phyloP scores from a whole-genome alignment of 2,329 filamentous ascomycete species.

The Colletotrichum cordylinicola region DNA sequence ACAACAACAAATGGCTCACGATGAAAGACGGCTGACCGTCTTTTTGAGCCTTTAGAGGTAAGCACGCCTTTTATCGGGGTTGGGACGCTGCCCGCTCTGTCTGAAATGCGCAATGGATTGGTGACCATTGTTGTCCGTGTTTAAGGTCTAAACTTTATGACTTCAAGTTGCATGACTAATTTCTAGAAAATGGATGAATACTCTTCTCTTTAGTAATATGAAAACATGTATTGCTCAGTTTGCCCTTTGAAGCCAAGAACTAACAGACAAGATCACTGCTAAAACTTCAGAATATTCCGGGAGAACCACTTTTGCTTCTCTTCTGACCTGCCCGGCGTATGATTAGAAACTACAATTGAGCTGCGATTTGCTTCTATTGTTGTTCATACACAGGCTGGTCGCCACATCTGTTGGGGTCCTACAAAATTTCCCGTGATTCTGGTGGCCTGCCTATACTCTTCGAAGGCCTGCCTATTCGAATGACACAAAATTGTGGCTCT shows the following conservation, averaged over 20 bases:
- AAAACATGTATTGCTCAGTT: background rate
- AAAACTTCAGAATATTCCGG: background rate
- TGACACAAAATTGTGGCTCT: background rate
- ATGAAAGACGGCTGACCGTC: background rate
- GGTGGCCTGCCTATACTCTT: background rate
- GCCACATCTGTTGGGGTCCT: background rate
- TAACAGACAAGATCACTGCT: background rate
- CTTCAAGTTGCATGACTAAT: background rate
- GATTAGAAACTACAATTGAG: no score
- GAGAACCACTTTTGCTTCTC: background rate
- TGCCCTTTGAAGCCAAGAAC: background rate
- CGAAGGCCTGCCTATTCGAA: background rate
- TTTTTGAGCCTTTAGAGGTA: background rate
- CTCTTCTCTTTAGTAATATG: background rate
- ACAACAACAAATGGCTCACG: background rate
- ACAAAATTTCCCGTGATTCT: background rate
- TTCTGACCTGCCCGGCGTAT: background rate
- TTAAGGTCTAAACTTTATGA: background rate
- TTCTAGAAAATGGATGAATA: background rate
- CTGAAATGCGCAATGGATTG: background rate
- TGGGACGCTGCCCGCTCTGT: background rate
- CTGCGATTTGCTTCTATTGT: background rate
- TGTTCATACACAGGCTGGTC: background rate
- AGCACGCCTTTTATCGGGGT: background rate
- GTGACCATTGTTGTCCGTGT: background rate